Percentiles rank a stretch among this genome's conserved stretches.
Evolutionary conservation across 768 basidiomycete species (phyloP).

Genomic region (Fistulinella prunicolor): DNA sequence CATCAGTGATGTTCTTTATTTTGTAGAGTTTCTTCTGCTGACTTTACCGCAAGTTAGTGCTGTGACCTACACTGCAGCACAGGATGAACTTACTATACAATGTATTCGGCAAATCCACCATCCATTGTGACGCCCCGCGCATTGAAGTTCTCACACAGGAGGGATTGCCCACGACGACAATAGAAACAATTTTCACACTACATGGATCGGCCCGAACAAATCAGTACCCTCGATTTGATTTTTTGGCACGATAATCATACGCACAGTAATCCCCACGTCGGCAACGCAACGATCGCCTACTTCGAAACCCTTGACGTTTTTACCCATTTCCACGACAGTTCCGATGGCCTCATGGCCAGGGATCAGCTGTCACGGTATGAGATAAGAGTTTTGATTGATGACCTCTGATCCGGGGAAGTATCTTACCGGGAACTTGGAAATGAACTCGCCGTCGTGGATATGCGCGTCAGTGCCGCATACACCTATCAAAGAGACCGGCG

Average conservation of each 20-base stretch:
- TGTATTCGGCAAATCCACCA: slow-evolving; percentile 90
- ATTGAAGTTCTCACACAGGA: slow-evolving; percentile 84
- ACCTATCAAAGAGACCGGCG: slow-evolving; percentile 32
- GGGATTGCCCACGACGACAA: slow-evolving; percentile 78
- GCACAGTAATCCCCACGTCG: slow-evolving; percentile 70
- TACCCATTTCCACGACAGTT: slow-evolving; percentile 67
- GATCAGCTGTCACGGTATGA: slow-evolving; percentile 46
- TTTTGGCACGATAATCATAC: slow-evolving; percentile 21
- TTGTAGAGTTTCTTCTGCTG: slow-evolving; percentile 79
- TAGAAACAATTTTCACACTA: slow-evolving; percentile 86
- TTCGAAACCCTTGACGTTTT: slow-evolving; percentile 73
- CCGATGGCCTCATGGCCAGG: slow-evolving; percentile 80
- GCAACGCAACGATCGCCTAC: slow-evolving; percentile 83
- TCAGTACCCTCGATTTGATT: not conserved
- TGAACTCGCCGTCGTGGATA: slow-evolving; percentile 64
- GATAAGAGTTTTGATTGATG: slow-evolving; percentile 20
- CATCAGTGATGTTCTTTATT: slow-evolving; percentile 82
- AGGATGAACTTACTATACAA: slow-evolving; percentile 60
- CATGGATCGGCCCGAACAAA: not conserved
- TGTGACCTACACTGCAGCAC: not conserved
- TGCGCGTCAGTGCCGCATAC: slow-evolving; percentile 64
- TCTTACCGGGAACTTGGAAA: slow-evolving; percentile 53
- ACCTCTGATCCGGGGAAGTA: slow-evolving; percentile 13
- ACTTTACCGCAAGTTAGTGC: slow-evolving; percentile 30
- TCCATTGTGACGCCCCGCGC: slow-evolving; percentile 76